A percentile compares a stretch with the other conserved stretches of the same genome.
These are phyloP conservation scores for Laburnicola sp. DNA, from an alignment of 2,329 filamentous ascomycete species.

Conservation along the genomic window DNA sequence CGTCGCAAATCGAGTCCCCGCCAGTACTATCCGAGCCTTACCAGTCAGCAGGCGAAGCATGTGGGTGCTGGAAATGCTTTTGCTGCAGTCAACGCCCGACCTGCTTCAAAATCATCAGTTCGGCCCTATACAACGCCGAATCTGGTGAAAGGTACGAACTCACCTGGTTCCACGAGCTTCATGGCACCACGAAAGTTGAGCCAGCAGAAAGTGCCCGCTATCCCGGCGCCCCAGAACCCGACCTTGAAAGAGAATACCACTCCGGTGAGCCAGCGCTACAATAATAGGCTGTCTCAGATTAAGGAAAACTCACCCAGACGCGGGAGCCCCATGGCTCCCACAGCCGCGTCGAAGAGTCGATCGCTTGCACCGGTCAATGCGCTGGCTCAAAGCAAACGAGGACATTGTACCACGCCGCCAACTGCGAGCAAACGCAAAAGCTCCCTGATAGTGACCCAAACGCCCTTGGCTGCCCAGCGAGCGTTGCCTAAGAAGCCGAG, in stretches of 20 bases:
- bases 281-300: slow-evolving; percentile 22
- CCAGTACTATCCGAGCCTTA: slow-evolving; percentile 22
- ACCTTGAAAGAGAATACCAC: slow-evolving; percentile 27
- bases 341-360: slow-evolving; percentile 16
- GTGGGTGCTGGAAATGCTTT: slow-evolving; percentile 23
- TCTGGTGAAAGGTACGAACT: slow-evolving; percentile 20
- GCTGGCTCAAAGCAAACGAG: slow-evolving; percentile 21
- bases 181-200: slow-evolving; percentile 25
- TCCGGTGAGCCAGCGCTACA: slow-evolving; percentile 18
- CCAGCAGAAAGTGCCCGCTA: slow-evolving; percentile 13
- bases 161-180: slow-evolving; percentile 15
- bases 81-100: slow-evolving; percentile 5
- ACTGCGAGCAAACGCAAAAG: slow-evolving; percentile 22
- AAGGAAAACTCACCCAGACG: slow-evolving; percentile 24
- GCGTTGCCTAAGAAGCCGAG: slow-evolving; percentile 12
- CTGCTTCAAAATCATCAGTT: slow-evolving; percentile 21
- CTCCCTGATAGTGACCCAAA: slow-evolving; percentile 20
- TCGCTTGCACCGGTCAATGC: slow-evolving; percentile 19
- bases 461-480: slow-evolving; percentile 26
- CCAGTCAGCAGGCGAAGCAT: slow-evolving; percentile 23
- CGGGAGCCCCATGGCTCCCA: slow-evolving; percentile 23
- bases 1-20: slow-evolving; percentile 32
- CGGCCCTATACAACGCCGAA: slow-evolving; percentile 39
- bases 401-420: slow-evolving; percentile 18
- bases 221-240: slow-evolving; percentile 14